A percentile compares a stretch with the other conserved stretches of the same genome.
phyloP scores from a whole-genome alignment of 169 alveolate species.

The Plasmodium coatneyi region DNA sequence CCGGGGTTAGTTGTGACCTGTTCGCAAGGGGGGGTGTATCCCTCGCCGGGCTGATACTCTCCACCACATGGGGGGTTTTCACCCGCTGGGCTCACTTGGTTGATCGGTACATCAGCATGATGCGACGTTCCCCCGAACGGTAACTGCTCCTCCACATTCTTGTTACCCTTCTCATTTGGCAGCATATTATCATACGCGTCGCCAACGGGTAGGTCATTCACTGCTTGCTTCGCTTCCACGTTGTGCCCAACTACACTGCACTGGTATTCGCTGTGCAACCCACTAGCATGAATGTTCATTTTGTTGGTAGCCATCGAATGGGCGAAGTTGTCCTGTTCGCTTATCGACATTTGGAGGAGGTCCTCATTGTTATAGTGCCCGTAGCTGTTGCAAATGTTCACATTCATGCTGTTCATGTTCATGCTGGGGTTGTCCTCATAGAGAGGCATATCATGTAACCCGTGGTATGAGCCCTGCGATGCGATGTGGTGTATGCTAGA shows the following conservation, averaged over 20 bases:
- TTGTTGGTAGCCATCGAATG: background rate
- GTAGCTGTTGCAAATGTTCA: background rate
- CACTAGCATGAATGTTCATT: background rate
- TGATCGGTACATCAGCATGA: background rate
- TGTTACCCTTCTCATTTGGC: background rate
- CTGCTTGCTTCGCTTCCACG: background rate
- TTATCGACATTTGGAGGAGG: background rate
- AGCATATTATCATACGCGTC: conserved; percentile 7
- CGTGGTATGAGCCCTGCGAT: background rate
- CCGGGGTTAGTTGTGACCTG: background rate
- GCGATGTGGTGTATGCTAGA: background rate
- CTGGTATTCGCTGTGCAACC: background rate
- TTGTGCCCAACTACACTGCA: background rate
- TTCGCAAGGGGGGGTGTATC: background rate
- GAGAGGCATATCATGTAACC: background rate
- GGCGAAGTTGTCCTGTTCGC: background rate
- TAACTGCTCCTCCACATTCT: background rate
- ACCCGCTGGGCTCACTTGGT: background rate
- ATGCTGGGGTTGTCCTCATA: background rate
- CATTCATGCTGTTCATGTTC: background rate
- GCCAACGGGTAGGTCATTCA: background rate
- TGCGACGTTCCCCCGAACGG: background rate
- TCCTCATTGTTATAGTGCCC: background rate
- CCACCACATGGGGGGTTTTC: background rate
- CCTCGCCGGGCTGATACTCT: background rate